A percentile compares a stretch with the other conserved stretches of the same genome.
These are phyloP conservation scores for Pseudopithomyces chartarum DNA, from an alignment of 2,329 filamentous ascomycete genomes.

Conservation along the genomic window DNA sequence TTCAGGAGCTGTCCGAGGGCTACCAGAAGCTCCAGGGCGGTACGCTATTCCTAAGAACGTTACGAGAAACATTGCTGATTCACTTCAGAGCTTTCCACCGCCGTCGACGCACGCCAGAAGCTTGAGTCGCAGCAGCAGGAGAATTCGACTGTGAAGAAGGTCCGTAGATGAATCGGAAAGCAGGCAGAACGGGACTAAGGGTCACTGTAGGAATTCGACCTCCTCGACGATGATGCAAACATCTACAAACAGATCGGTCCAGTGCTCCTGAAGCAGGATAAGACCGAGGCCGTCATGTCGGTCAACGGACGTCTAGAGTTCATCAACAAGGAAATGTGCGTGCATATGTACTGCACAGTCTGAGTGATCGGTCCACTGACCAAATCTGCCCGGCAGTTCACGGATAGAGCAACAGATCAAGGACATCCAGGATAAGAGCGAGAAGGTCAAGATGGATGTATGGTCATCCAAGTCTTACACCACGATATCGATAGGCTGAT, in stretches of 20 bases:
- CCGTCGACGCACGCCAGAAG: slow-evolving; percentile 81
- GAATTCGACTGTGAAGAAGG: slow-evolving; percentile 85
- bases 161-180: slow-evolving; percentile 40
- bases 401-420: slow-evolving; percentile 70
- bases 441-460: slow-evolving; percentile 69
- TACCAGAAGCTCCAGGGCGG: slow-evolving; percentile 87
- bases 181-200: slow-evolving; percentile 4
- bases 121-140: slow-evolving; percentile 94
- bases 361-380: not conserved
- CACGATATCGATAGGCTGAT: slow-evolving; percentile 7
- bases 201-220: slow-evolving; percentile 74
- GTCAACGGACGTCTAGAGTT: slow-evolving; percentile 91
- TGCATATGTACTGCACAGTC: slow-evolving; percentile 33
- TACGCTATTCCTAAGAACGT: slow-evolving; percentile 40
- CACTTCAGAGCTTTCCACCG: slow-evolving; percentile 73
- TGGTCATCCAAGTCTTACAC: slow-evolving; percentile 21
- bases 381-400: slow-evolving; percentile 53
- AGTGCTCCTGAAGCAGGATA: slow-evolving; percentile 92
- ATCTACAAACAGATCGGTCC: slow-evolving; percentile 97
- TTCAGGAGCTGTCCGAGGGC: slow-evolving; percentile 84
- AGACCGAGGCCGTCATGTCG: slow-evolving; percentile 83
- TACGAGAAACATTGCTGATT: slow-evolving; percentile 17
- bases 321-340: slow-evolving; percentile 89
- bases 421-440: slow-evolving; percentile 66
- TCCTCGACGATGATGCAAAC: slow-evolving; percentile 77